A percentile compares a stretch with the other conserved stretches of the same genome.
Conservation (phyloP, 208 protist genomes). For the Phytomonas serpens region DNA sequence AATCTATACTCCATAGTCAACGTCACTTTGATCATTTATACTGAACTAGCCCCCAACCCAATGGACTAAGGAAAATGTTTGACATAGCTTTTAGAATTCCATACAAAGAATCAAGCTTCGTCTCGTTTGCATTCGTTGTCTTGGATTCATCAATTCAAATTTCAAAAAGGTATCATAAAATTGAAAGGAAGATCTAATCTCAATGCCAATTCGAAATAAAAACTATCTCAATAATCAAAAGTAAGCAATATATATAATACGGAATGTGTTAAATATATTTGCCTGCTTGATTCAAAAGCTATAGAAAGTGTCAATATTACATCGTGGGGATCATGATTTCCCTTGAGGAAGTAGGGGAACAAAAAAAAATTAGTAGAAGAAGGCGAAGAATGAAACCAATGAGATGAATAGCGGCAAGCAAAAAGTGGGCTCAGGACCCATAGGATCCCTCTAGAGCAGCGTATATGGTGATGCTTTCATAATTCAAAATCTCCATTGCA, state of each 20-base stretch:
- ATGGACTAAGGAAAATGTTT: background rate
- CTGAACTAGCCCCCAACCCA: background rate
- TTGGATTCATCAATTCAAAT: background rate
- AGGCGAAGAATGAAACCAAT: slow-evolving; percentile 4
- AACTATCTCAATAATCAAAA: background rate
- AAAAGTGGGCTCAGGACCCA: slow-evolving; percentile 1
- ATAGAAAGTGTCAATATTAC: background rate
- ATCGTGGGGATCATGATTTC: background rate
- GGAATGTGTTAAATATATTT: background rate
- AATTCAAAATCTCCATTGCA: background rate
- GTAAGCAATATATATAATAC: background rate
- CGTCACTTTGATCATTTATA: background rate
- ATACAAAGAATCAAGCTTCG: background rate
- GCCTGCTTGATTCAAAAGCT: background rate
- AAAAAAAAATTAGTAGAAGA: background rate
- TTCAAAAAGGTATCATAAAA: background rate
- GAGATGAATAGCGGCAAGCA: no score
- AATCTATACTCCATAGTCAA: background rate
- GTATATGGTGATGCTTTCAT: background rate
- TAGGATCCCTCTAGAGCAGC: background rate
- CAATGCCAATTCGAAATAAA: background rate
- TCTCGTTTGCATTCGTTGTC: background rate
- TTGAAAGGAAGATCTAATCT: background rate
- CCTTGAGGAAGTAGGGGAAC: background rate
- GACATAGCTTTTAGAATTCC: background rate